Evolutionary conservation across 2,329 filamentous ascomycete species (phyloP), one percentile per base, ranked within the genome.

Genomic region (Graphilbum fragrans): DNA sequence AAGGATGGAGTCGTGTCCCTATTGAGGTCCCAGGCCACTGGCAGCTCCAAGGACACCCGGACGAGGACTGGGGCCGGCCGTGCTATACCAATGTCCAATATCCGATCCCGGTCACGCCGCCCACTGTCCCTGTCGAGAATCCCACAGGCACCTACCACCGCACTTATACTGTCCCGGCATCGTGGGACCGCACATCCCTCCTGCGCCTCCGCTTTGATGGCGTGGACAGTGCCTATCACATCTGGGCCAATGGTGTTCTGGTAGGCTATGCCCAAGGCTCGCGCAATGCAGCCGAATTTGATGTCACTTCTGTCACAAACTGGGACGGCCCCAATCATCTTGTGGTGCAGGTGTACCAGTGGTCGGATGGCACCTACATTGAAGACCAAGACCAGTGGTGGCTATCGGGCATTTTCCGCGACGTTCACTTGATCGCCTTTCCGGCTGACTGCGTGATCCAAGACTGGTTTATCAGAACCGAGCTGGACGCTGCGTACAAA

Each of bases 371-470:
- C 2, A 73, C 72, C 0, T 83, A 83, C 49, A 77, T 83, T 27
- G 80, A 84, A 54, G 77, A 82, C 41, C 76, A 78, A 50, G 77
- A 82, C 53, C 76, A 81, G 52, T 82, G 78, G 78, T 77, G 76
- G 72, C 58, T 81, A 5, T 77, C 72, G 19, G 72, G 72, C 5
- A 83, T 82, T 32, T 84, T 81, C 52, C 67, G 80, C 18, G 78
- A 83, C 51, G 78, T 83, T 0, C 66, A 72, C 39, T 60, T 84
- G 5, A 55, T 82, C 10, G 67, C 68, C 0, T 74, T 82, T 43
- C 71, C 74, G 0, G 56, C 58, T 19, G 53, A 62, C 6, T 55
- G 56, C 19, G 61, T 67, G 33, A 71, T 81, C 38, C 67, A 79
- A 39, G 72, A 81, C 49, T 67, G 73, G 47, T 72, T 72, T 48